Conservation (phyloP, 2,329 filamentous ascomycete genomes). For the Alternaria conjuncta region DNA sequence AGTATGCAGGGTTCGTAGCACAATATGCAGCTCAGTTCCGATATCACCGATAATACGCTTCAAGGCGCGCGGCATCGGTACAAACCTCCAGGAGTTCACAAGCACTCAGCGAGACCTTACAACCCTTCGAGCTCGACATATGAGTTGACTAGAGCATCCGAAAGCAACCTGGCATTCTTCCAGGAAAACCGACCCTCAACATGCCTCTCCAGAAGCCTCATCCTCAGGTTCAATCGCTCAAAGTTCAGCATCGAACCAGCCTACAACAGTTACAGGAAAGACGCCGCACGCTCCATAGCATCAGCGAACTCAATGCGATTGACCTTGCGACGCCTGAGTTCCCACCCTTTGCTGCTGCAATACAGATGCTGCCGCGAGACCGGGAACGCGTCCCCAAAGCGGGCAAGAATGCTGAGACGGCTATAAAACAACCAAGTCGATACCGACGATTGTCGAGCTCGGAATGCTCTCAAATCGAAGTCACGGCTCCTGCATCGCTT, state of each 20-base stretch:
- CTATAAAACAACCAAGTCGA: slow-evolving; percentile 24
- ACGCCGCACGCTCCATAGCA: slow-evolving; percentile 37
- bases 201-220: slow-evolving; percentile 31
- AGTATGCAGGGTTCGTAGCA: slow-evolving; percentile 26
- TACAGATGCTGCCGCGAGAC: slow-evolving; percentile 5
- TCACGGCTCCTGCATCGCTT: slow-evolving; percentile 5
- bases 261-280: slow-evolving; percentile 24
- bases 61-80: slow-evolving; percentile 13
- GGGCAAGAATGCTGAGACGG: slow-evolving; percentile 3
- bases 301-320: slow-evolving; percentile 33
- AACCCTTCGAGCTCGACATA: accelerated
- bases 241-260: slow-evolving; percentile 1
- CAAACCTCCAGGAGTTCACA: not conserved
- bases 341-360: slow-evolving; percentile 7
- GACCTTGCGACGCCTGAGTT: slow-evolving; percentile 19
- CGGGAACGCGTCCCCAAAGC: not conserved
- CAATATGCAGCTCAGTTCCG: slow-evolving; percentile 26
- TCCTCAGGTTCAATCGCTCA: slow-evolving; percentile 9
- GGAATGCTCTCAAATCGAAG: not conserved
- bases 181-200: not conserved
- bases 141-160: accelerated
- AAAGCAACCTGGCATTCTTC: not conserved
- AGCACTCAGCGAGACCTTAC: not conserved
- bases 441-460: slow-evolving; percentile 14
- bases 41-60: slow-evolving; percentile 12